These are phyloP conservation scores for Dendrobium huoshanense DNA, from an alignment of 106 monocot genomes.

Conservation along the genomic window DNA sequence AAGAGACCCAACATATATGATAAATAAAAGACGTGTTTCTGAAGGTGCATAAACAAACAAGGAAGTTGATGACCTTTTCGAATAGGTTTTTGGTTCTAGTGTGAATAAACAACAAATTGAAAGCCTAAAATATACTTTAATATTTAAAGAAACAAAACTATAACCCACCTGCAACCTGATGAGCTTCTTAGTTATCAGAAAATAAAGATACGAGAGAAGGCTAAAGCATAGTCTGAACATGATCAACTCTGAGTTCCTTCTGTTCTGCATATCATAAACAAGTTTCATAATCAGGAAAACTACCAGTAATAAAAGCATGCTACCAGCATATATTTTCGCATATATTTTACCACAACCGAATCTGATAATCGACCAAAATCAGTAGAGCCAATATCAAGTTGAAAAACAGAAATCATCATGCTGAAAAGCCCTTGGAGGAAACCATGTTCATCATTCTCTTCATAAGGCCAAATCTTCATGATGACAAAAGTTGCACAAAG, in stretches of 20 bases:
- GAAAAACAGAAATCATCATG: constrained; percentile 58
- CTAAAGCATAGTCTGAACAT: constrained; percentile 51
- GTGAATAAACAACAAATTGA: background rate
- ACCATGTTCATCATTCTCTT: constrained; percentile 73
- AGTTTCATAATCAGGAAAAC: constrained; percentile 7
- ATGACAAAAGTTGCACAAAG: background rate
- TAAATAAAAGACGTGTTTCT: too few species aligned
- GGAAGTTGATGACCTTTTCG: too few species aligned
- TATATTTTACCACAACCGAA: constrained; percentile 35
- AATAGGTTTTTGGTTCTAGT: background rate
- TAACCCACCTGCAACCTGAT: constrained; percentile 56
- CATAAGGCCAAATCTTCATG: constrained; percentile 89
- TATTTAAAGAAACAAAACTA: background rate
- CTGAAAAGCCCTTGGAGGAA: constrained; percentile 64
- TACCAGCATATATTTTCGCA: background rate
- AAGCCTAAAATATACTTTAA: background rate
- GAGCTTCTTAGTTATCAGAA: constrained; percentile 60
- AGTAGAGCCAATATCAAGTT: constrained; percentile 32
- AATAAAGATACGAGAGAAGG: constrained; percentile 69
- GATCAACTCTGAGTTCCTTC: constrained; percentile 41
- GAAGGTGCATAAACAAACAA: too few species aligned
- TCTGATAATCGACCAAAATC: constrained; percentile 23
- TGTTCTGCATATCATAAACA: constrained; percentile 31
- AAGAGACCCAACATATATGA: too few species aligned
- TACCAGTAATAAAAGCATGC: background rate